Percentiles rank a stretch among this genome's conserved stretches.
These are phyloP conservation scores for Penicillium sp. DNA, from an alignment of 2,329 filamentous ascomycete genomes.

Conservation along the genomic window DNA sequence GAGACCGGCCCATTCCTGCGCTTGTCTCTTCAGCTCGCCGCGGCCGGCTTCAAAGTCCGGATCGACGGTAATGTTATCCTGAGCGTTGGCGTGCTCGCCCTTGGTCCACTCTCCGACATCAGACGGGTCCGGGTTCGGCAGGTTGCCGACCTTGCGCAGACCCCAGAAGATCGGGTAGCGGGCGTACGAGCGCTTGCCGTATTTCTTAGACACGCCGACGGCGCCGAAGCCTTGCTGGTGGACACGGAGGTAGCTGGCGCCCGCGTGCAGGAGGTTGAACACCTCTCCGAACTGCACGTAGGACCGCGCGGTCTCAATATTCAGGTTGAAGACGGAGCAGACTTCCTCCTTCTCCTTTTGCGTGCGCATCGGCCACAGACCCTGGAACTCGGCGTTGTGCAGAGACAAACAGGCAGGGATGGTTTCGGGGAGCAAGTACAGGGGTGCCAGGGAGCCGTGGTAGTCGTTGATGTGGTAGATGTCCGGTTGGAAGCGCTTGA, in stretches of 20 bases:
- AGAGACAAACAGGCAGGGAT: constrained; percentile 67
- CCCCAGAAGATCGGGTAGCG: constrained; percentile 74
- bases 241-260: constrained; percentile 67
- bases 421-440: constrained; percentile 67
- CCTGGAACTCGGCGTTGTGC: constrained; percentile 73
- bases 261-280: constrained; percentile 70
- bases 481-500: constrained; percentile 66
- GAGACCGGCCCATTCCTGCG: constrained; percentile 70
- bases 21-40: constrained; percentile 61
- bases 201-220: constrained; percentile 71
- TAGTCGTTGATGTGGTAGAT: constrained; percentile 71
- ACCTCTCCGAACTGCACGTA: constrained; percentile 72
- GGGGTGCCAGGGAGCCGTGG: constrained; percentile 65
- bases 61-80: constrained; percentile 57
- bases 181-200: constrained; percentile 69
- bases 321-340: constrained; percentile 67
- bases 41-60: constrained; percentile 59
- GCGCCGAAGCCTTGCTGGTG: constrained; percentile 71
- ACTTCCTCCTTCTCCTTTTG: constrained; percentile 66
- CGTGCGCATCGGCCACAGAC: constrained; percentile 70
- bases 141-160: constrained; percentile 64
- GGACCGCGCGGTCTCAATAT: constrained; percentile 59
- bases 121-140: constrained; percentile 69
- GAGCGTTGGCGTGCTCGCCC: constrained; percentile 52
- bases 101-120: constrained; percentile 66